phyloP scores from a whole-genome alignment of 75 land plant genomes.

The Sequoiadendron giganteum region DNA sequence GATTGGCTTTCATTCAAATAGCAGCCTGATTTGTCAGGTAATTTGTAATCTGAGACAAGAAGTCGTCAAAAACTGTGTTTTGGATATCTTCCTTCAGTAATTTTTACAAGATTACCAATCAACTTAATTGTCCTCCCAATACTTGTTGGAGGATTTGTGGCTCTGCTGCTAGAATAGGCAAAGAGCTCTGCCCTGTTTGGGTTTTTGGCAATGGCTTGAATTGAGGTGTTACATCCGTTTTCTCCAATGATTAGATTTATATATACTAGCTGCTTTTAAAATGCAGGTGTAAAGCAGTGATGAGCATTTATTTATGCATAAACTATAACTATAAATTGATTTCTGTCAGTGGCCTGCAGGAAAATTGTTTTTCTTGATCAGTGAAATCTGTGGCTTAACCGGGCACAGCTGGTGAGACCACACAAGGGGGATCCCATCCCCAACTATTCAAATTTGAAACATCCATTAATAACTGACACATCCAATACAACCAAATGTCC shows the following conservation, averaged over 20 bases:
- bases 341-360: not conserved
- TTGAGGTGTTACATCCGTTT: not conserved
- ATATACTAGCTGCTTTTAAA: not conserved
- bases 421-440: no score
- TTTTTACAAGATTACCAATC: not conserved
- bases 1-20: not conserved
- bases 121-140: not conserved
- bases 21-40: not conserved
- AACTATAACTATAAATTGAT: not conserved
- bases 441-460: no score
- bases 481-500: no score
- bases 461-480: no score
- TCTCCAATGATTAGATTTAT: not conserved
- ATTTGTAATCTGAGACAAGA: not conserved
- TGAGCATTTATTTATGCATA: not conserved
- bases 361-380: not conserved
- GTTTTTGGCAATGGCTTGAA: not conserved
- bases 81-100: not conserved
- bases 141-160: not conserved
- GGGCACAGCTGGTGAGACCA: no score
- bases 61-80: not conserved
- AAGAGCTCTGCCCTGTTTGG: not conserved
- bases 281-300: not conserved
- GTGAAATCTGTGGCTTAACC: no score
- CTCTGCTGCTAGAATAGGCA: not conserved